Percentiles rank a stretch among this genome's conserved stretches.
Evolutionary conservation across 345 rosid species (phyloP).

Genomic region (Barbarea vulgaris): DNA sequence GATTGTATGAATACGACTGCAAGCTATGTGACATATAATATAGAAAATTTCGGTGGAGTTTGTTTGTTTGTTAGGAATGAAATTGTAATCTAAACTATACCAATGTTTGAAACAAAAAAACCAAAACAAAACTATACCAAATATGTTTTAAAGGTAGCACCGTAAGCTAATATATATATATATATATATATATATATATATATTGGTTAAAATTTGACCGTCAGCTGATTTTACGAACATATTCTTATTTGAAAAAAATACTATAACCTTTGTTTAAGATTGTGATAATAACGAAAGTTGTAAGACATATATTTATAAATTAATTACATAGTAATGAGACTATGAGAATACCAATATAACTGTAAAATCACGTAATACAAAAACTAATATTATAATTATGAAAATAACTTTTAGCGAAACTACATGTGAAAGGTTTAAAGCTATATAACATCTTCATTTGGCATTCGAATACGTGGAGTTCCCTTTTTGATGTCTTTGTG

Average conservation of each 20-base stretch:
- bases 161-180: too few species aligned
- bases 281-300: not conserved
- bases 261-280: not conserved
- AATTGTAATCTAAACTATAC: not conserved
- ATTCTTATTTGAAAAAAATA: not conserved
- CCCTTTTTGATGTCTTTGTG: not conserved
- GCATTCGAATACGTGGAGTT: not conserved
- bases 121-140: not conserved
- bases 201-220: too few species aligned
- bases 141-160: not conserved
- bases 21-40: not conserved
- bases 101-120: not conserved
- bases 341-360: not conserved
- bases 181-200: too few species aligned
- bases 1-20: slow-evolving; percentile 29
- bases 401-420: not conserved
- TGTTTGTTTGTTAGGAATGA: not conserved
- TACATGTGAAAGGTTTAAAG: not conserved
- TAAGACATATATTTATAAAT: not conserved
- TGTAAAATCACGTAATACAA: not conserved
- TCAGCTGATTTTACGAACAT: not conserved
- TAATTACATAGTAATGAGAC: not conserved
- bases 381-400: not conserved
- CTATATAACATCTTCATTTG: not conserved
- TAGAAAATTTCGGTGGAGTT: not conserved